phyloP scores from a whole-genome alignment of 495 filamentous ascomycete species.

The Filosporella fistucella region DNA sequence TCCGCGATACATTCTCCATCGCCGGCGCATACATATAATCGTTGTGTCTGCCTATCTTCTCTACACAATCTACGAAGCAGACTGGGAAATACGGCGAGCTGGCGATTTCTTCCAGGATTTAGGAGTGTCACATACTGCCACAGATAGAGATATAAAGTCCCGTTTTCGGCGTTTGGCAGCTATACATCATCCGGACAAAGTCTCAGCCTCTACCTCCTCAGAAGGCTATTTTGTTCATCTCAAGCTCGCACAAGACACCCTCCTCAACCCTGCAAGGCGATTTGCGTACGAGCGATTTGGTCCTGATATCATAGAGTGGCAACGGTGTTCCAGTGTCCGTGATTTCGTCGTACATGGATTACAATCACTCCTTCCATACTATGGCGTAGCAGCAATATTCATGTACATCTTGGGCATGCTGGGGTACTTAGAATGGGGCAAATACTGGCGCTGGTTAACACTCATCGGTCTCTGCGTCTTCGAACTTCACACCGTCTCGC shows the following conservation, averaged over 20 bases:
- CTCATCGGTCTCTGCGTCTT: conserved; percentile 64
- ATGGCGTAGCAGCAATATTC: conserved; percentile 53
- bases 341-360: conserved; percentile 71
- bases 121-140: conserved; percentile 58
- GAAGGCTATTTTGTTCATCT: conserved; percentile 75
- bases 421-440: conserved; percentile 79
- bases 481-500: conserved; percentile 69
- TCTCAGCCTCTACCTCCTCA: conserved; percentile 26
- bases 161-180: conserved; percentile 81
- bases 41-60: conserved; percentile 80
- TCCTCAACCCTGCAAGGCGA: conserved; percentile 71
- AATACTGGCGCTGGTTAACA: conserved; percentile 86
- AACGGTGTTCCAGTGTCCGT: conserved; percentile 61
- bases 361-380: conserved; percentile 51
- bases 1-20: conserved; percentile 62
- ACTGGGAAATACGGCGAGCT: conserved; percentile 66
- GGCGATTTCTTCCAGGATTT: conserved; percentile 78
- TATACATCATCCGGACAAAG: conserved; percentile 86
- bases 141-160: conserved; percentile 75
- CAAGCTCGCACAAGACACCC: conserved; percentile 77
- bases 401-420: conserved; percentile 67
- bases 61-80: conserved; percentile 92
- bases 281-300: conserved; percentile 96
- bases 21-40: conserved; percentile 73
- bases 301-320: conserved; percentile 63